Evolutionary conservation across 2,329 filamentous ascomycete genomes (phyloP), one percentile per base, ranked within the genome.

Genomic region (Rhexocercosporidium sp.): DNA sequence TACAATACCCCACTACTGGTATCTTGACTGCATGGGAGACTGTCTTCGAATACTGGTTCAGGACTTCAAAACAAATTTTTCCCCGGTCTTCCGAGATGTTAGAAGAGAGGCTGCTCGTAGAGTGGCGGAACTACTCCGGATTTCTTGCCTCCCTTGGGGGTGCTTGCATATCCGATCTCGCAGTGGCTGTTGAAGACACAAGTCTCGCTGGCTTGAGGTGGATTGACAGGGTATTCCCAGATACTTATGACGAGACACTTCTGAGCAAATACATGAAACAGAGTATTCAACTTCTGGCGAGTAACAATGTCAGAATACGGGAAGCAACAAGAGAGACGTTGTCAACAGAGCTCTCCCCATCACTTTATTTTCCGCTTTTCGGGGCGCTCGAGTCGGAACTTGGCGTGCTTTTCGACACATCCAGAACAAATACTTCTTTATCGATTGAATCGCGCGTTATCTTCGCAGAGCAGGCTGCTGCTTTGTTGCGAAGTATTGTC

Each of bases 41-140:
- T 20, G 87, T 88, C 1, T 91, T 91, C 71, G 85, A 89, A 34
- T 84, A 83, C 65, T 92, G 89, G 89, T 81, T 89, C 22, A 82
- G 85, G 67, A 79, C 91, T 7, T 90, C 87, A 9, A 88, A 87
- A 71, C 86, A 90, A 62, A 84, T 91, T 11, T 87, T 87, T 18
- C 83, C 75, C n/a, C 81, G 82, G 1, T 76, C 82, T 1, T 72
- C 81, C 4, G 85, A 89, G 25, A 77, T 77, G 8, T 77, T 88
- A 20, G 83, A 88, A 41, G 88, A 90, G 69, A 83, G 79, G 67
- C 81, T 82, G 3, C 77, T 90, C 16, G 83, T 85, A 0, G 88
- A 91, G 73, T 92, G 89, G 89, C 84, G 89, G 44, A 92, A 91
- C 70, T 85, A 88, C 72, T 90, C 89, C 1, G 89, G 89, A 0